Base-by-base conservation (phyloP, 495 filamentous ascomycete genomes). In the Ascodesmis nigricans region DNA sequence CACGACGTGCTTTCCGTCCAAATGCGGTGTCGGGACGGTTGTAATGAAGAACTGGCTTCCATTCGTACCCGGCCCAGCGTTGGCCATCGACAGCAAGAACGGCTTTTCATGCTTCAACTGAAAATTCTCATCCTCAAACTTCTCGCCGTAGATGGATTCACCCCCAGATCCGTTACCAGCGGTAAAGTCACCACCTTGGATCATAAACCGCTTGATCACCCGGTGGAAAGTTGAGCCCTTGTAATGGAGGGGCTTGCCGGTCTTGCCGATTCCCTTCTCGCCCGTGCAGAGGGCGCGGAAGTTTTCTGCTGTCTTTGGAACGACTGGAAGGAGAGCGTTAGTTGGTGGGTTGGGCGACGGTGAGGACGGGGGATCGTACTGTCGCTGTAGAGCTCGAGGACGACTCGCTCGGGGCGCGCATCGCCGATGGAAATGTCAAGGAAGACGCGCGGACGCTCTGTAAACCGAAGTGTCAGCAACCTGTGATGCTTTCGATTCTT, bases 101-200 rank as follows among this genome's bases (percentile, higher is more conserved):
- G 87, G 82, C 43, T 79, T 79, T 44, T 87, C 77, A 58, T 97
- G 87, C 66, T 87, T 90, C 45, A 78, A 61, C 17, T 76, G 63
- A 50, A 97, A 95, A 55, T 91, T 92, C 64, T 99, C 87, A 50
- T 99, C 87, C 49, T 76, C 78, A 51, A 99, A 99, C 59, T 93
- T 95, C 46, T 78, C 76, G 50, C 87, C 87, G 53, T 99, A 99
- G 55, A 99, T 95, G 17, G 76, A 84, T 61, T 95, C 87, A 48
- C 87, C 87, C 35, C 87, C 87, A 16, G 90, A 95, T 40, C 69
- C 79, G 55, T 99, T 84, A 54, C 72, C 71, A 40, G 69, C 73
- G 40, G 87, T 99, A 65, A 95, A 99, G 60, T 99, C 87, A 58
- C 87, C 87, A 49, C 87, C 87, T 61, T 99, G 87, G 55, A 93